Base-by-base conservation (phyloP, 257 asterid genomes). In the Capsicum pubescens region DNA sequence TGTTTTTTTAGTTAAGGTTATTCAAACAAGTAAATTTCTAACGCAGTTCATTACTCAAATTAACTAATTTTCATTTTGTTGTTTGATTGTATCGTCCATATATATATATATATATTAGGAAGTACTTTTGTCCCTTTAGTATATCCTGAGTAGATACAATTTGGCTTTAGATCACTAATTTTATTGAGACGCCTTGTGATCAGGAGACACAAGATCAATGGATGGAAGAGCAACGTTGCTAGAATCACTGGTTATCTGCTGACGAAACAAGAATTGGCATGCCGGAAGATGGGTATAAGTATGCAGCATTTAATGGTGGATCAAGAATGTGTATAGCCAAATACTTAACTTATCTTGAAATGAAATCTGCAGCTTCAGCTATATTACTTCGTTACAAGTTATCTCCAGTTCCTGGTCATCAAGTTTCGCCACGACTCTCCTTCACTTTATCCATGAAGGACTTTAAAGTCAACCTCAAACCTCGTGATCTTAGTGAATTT, bases 241-340 rank as follows among this genome's bases (percentile, higher is more conserved):
- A 12, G 84, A 82, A 46, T 50, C 84, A 9, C 78, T 82, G 82
- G 61, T 72, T 83, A 9, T 56, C 50, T 2, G 63, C 2, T 1
- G 66, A 48, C 48, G 79, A 11, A 64, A 56, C 54, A 58, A 32
- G 13, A 46, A 64, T 66, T 10, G 66, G n/a, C n/a, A 76, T 44
- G 11, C 79, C 76, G 4, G 19, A 50, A 16, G 84, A 82, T 66
- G 76, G 44, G 32, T 82, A 35, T 15, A 82, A 82, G 1, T 55
- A 11, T 55, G 58, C 17, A 55, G 17, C 16, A 55, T 55, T 55
- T 55, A 55, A 11, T 55, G 58, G 58, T 2, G 58, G 58, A 55
- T 55, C 84, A 66, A 82, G 84, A 32, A 82, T 36, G 46, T 82
- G 84, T 36, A 63, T 82, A 17, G 84, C 67, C 35, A 82, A 82